Evolutionary conservation across 495 filamentous ascomycete species (phyloP).

Genomic region (Penicillium bovifimosum): DNA sequence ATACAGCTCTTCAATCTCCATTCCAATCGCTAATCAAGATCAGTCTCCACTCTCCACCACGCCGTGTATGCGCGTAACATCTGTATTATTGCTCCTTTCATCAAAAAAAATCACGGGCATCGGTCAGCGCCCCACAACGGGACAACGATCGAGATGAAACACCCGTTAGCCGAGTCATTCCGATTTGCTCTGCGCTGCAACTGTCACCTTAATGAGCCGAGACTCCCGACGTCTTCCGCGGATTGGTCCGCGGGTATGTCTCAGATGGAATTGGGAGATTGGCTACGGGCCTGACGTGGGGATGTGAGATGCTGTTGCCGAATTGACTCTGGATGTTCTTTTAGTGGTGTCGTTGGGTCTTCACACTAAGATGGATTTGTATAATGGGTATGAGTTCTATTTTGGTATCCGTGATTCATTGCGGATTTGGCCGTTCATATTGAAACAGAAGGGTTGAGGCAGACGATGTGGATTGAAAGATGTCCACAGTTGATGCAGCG

Average conservation of each 20-base stretch:
- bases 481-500: background rate
- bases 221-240: conserved; percentile 20
- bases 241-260: conserved; percentile 19
- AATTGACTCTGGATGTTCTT: background rate
- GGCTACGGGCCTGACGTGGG: background rate
- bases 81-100: background rate
- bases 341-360: background rate
- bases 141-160: conserved; percentile 27
- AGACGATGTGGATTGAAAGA: background rate
- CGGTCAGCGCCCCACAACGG: conserved; percentile 22
- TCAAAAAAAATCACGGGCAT: background rate
- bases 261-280: conserved; percentile 12
- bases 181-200: conserved; percentile 21
- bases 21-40: background rate
- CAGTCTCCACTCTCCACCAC: too few species aligned
- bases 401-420: background rate
- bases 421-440: background rate
- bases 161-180: conserved; percentile 24
- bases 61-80: too few species aligned
- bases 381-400: background rate
- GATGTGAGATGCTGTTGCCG: background rate
- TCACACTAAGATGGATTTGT: background rate
- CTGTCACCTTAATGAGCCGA: conserved; percentile 17
- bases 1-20: background rate
- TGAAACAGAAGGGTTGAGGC: background rate